Evolutionary conservation across 2,329 filamentous ascomycete species (phyloP), one percentile per base, ranked within the genome.

Genomic region (Fusarium clavum): DNA sequence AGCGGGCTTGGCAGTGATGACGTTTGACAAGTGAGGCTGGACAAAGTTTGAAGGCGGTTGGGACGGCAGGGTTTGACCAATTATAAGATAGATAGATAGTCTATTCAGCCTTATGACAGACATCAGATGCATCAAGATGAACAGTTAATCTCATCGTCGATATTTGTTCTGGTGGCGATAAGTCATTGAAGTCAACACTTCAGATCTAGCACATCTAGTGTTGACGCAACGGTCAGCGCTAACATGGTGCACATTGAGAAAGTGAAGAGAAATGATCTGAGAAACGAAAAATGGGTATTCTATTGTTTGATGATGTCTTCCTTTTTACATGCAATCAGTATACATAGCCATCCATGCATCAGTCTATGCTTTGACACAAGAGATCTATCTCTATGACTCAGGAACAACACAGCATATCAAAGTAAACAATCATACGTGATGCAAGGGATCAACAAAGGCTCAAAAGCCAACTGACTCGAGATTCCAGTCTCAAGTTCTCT

Each of bases 1-100:
- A 66, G 47, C 63, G 25, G 0, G 12, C 20, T 61, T 60, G 32
- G 30, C 44, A 6, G 13, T 24, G 58, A 61, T 52, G 63, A 66
- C 22, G 49, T 45, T 16, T 41, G n/a, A 27, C 14, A 13, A 12
- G 18, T 44, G 20, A 24, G 41, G 41, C 41, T 44, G 25, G 25
- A 12, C 4, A 25, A 14, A n/a, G 24, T 27, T 46, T 38, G 7
- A 20, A 22, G 22, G 18, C 38, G 29, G 41, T 45, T 52, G 60
- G 8, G 10, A 43, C 52, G 30, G 38, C 24, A 57, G 25, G 32
- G 5, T 22, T 4, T 34, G 34, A 29, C 43, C 20, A 25, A 12
- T 20, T 4, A 38, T 54, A 5, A 10, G n/a, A n/a, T n/a, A n/a
- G n/a, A 34, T 7, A 38, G 18, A 6, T 9, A 2, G 18, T n/a